These are phyloP conservation scores for Scedosporium minutisporum DNA, from an alignment of 2,329 filamentous ascomycete species.

Conservation along the genomic window DNA sequence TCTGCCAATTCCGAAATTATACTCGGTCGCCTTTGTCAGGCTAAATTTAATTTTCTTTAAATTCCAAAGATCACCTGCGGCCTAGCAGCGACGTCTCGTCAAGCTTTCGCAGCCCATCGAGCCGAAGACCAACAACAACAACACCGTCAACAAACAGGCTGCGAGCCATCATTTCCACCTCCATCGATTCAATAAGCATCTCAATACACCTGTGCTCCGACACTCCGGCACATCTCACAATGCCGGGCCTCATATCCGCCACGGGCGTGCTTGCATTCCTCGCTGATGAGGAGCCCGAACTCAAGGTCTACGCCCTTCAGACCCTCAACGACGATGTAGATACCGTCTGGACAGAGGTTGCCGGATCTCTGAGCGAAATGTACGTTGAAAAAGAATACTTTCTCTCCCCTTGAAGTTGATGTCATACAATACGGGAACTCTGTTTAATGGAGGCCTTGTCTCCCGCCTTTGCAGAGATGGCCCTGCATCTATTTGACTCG, in stretches of 20 bases:
- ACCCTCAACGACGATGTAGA: conserved; percentile 95
- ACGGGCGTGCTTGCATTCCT: conserved; percentile 93
- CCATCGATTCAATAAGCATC: not conserved
- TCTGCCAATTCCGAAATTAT: conserved; percentile 7
- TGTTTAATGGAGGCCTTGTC: too few relatives aligned
- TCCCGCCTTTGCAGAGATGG: too few relatives aligned
- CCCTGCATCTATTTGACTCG: not conserved
- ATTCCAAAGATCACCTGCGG: too few relatives aligned
- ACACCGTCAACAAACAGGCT: too few relatives aligned
- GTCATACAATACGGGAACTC: too few relatives aligned
- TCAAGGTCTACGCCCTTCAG: conserved; percentile 91
- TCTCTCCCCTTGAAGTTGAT: too few relatives aligned
- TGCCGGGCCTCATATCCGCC: conserved; percentile 91
- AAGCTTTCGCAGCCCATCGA: too few relatives aligned
- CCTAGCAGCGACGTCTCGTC: too few relatives aligned
- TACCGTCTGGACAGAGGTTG: conserved; percentile 95
- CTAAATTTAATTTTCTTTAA: not conserved
- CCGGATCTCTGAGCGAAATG: conserved; percentile 87
- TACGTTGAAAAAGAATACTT: conserved; percentile 29
- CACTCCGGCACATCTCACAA: conserved; percentile 24
- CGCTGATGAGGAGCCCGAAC: conserved; percentile 84
- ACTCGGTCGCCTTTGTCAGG: not conserved
- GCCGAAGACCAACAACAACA: too few relatives aligned
- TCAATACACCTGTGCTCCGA: not conserved
- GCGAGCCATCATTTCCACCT: too few relatives aligned